Evolutionary conservation across 2,329 filamentous ascomycete species (phyloP).

Genomic region (Lachnellula occidentalis): DNA sequence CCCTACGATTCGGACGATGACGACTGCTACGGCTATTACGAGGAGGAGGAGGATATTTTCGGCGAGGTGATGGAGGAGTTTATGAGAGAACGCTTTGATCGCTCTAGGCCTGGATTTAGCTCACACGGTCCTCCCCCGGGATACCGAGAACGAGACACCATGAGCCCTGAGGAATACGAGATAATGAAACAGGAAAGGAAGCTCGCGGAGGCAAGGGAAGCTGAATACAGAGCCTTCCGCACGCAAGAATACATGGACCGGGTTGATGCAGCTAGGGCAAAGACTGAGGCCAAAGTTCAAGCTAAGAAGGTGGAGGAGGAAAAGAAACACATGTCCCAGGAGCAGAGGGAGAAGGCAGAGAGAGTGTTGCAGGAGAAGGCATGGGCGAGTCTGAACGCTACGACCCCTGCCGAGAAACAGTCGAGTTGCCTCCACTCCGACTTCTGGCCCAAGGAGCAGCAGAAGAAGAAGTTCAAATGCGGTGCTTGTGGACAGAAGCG

Average conservation of each 20-base stretch:
- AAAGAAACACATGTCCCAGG: background rate
- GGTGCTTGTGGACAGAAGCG: conserved; percentile 14
- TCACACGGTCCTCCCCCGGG: background rate
- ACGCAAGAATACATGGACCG: background rate
- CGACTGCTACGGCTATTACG: background rate
- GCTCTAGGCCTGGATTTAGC: background rate
- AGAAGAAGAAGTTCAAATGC: conserved; percentile 19
- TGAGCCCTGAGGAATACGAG: background rate
- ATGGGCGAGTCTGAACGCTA: conserved; percentile 2
- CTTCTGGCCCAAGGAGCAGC: conserved; percentile 17
- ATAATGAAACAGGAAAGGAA: background rate
- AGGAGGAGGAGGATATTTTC: background rate
- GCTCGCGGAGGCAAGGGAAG: background rate
- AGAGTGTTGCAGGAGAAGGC: conserved; percentile 1
- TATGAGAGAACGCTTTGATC: background rate
- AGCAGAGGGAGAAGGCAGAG: conserved; percentile 1
- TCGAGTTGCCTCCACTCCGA: conserved; percentile 10
- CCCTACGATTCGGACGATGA: background rate
- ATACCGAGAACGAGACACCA: background rate
- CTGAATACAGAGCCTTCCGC: background rate
- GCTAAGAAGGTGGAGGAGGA: conserved; percentile 1
- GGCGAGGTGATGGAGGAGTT: background rate
- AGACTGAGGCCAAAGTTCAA: background rate
- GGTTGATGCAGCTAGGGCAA: background rate
- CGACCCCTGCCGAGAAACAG: conserved; percentile 13